A percentile compares a stretch with the other conserved stretches of the same genome.
Evolutionary conservation across 352 stramenopile genomes (phyloP).

Genomic region (Globisporangium splendens): DNA sequence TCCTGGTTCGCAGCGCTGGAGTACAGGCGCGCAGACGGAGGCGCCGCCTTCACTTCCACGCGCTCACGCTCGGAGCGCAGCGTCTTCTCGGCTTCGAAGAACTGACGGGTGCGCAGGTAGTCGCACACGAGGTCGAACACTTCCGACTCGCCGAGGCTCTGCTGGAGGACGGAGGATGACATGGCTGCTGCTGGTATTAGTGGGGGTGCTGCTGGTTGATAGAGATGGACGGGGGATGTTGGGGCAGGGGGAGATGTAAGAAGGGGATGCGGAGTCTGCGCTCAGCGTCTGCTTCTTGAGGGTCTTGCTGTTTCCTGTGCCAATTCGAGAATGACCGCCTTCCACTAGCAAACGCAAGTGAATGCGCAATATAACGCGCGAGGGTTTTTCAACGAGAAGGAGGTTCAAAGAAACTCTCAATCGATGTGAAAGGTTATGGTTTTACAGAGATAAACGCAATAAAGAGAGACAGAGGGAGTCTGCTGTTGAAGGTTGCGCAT

Average conservation of each 20-base stretch:
- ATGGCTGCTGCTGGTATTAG: constrained; percentile 20
- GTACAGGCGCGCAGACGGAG: constrained; percentile 20
- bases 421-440: too few species aligned
- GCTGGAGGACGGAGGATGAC: constrained; percentile 67
- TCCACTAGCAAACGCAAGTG: background rate
- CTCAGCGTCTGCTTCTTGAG: constrained; percentile 5
- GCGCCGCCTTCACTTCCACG: constrained; percentile 18
- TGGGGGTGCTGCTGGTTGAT: background rate
- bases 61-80: constrained; percentile 67
- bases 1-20: constrained; percentile 32
- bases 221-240: background rate
- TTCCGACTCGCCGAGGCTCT: constrained; percentile 78
- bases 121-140: constrained; percentile 88
- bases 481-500: too few species aligned
- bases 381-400: too few species aligned
- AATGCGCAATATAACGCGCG: constrained; percentile 1
- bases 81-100: constrained; percentile 78
- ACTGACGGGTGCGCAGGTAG: constrained; percentile 84
- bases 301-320: constrained; percentile 12
- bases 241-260: background rate
- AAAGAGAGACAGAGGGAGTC: too few species aligned
- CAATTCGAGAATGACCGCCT: constrained; percentile 14
- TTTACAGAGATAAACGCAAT: too few species aligned
- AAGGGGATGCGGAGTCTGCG: constrained; percentile 1
- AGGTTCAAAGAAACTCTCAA: too few species aligned